These are phyloP conservation scores for Melastoma malabathricum DNA, from an alignment of 345 rosid species.

Conservation along the genomic window DNA sequence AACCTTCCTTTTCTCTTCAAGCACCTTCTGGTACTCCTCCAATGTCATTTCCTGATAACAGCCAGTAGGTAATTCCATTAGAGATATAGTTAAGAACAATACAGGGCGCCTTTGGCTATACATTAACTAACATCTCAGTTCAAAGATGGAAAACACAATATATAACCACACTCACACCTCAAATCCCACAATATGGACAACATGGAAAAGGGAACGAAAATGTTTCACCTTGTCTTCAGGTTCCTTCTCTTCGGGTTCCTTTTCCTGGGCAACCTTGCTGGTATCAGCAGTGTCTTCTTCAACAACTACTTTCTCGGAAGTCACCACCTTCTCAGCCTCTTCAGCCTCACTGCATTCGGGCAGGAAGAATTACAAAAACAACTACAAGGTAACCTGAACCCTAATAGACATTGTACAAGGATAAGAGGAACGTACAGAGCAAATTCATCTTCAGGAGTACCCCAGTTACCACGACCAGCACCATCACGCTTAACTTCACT, in stretches of 20 bases:
- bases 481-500: conserved; percentile 78
- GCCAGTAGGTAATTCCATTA: too few species aligned
- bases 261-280: conserved; percentile 45
- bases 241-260: conserved; percentile 58
- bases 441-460: conserved; percentile 62
- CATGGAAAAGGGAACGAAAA: too few species aligned
- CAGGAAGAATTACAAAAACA: neutral
- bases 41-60: conserved; percentile 69
- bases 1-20: conserved; percentile 69
- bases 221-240: conserved; percentile 63
- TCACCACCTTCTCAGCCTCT: conserved; percentile 42
- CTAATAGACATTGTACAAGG: too few species aligned
- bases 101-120: too few species aligned
- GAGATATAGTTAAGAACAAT: too few species aligned
- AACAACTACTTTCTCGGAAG: conserved; percentile 43
- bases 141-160: too few species aligned
- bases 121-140: too few species aligned
- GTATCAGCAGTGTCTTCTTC: conserved; percentile 59
- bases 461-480: conserved; percentile 95
- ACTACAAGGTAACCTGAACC: neutral
- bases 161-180: too few species aligned
- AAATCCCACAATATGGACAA: too few species aligned
- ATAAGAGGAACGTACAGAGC: conserved; percentile 36
- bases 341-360: conserved; percentile 46
- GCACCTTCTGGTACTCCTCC: conserved; percentile 86